Evolutionary conservation across 2,329 filamentous ascomycete genomes (phyloP).

Genomic region (Talaromyces sp.): DNA sequence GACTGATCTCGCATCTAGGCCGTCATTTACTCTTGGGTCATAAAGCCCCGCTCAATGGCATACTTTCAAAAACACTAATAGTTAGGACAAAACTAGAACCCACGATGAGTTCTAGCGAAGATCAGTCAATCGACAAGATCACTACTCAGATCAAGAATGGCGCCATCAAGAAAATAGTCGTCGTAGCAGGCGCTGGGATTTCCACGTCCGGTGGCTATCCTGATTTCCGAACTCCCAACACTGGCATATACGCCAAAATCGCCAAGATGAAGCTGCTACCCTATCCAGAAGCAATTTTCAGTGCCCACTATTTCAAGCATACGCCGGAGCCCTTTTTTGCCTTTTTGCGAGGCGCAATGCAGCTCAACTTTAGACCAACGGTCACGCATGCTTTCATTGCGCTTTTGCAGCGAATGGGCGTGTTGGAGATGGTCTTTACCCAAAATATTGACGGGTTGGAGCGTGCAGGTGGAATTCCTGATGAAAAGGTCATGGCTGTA

Average conservation of each 20-base stretch:
- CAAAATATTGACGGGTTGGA: slow-evolving; percentile 92
- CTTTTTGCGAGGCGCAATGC: slow-evolving; percentile 78
- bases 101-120: neutral
- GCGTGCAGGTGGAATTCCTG: slow-evolving; percentile 70
- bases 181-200: slow-evolving; percentile 67
- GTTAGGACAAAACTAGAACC: neutral
- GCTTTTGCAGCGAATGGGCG: slow-evolving; percentile 65
- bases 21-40: neutral
- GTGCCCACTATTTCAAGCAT: slow-evolving; percentile 72
- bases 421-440: slow-evolving; percentile 78
- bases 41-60: neutral
- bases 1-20: neutral
- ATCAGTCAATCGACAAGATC: slow-evolving; percentile 5
- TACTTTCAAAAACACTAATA: neutral
- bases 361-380: slow-evolving; percentile 76
- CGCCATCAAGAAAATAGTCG: slow-evolving; percentile 16
- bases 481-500: slow-evolving; percentile 70
- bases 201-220: slow-evolving; percentile 57
- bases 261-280: slow-evolving; percentile 67
- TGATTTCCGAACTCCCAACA: slow-evolving; percentile 81
- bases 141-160: slow-evolving; percentile 14
- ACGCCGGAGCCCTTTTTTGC: slow-evolving; percentile 81
- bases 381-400: slow-evolving; percentile 77
- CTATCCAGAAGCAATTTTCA: slow-evolving; percentile 80
- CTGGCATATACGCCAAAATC: slow-evolving; percentile 81